Evolutionary conservation across 1,284 basidiomycete genomes (phyloP), one percentile per base, ranked within the genome.

Genomic region (Abortiporus biennis): DNA sequence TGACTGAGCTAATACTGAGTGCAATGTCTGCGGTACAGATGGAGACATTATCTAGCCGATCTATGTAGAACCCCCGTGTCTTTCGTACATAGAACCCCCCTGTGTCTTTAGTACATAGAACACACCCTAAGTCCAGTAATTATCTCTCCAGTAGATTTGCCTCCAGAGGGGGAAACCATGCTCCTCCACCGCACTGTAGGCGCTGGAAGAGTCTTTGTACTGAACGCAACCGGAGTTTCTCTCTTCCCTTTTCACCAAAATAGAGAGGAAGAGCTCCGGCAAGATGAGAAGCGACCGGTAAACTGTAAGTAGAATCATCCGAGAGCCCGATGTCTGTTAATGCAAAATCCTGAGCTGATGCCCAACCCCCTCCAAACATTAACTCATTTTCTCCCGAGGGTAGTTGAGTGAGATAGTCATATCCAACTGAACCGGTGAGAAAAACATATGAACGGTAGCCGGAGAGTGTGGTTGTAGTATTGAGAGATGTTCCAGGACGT

Each of bases 341-440:
- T n/a, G 27, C 27, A n/a, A 29, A 9, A 29, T 29, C 27, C 27
- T 9, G n/a, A 9, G 9, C 27, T 46, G 61, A 62, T 20, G 65
- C 51, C 31, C 67, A 69, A 2, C 68, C 74, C 6, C 72, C 74
- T 22, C 76, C 76, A 45, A 85, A 74, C 74, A 87, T 80, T 46
- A 85, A 64, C 53, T 83, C 79, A 13, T 69, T 43, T 52, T 61
- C 63, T 38, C 64, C 59, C 3, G 52, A 42, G 4, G 74, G 73
- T 32, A 84, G 72, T 56, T 87, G 84, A 2, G 84, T 85, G 46
- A 87, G 72, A 56, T 89, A 89, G 54, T 88, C 82, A 55, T 72
- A 86, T 11, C 71, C 62, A 34, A 55, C 22, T 38, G 59, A 51
- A n/a, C 59, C 64, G 6, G 72, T 66, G 53, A 72, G 78, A 55